phyloP scores from a whole-genome alignment of 768 basidiomycete genomes.

The Auriculariales sp. region DNA sequence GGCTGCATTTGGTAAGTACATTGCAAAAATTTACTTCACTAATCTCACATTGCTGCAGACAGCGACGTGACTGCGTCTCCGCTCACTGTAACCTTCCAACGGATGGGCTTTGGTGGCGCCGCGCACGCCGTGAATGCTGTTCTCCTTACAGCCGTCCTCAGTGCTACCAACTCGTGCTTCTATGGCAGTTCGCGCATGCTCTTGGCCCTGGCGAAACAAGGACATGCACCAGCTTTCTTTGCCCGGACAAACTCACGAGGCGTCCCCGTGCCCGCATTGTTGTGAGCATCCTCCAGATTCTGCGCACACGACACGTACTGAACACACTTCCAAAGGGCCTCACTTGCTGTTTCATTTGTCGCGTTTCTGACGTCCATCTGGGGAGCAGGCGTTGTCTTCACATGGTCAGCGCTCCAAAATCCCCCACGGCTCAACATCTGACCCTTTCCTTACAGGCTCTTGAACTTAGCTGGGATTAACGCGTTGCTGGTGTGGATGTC shows the following conservation, averaged over 20 bases:
- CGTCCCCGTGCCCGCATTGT: conserved; percentile 41
- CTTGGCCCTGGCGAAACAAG: conserved; percentile 43
- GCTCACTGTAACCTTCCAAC: conserved; percentile 46
- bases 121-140: conserved; percentile 53
- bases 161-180: conserved; percentile 51
- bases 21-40: not conserved
- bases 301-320: conserved; percentile 15
- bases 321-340: conserved; percentile 21
- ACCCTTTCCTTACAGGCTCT: conserved; percentile 19
- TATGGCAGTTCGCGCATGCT: conserved; percentile 52
- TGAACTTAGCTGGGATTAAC: conserved; percentile 51
- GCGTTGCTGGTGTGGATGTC: conserved; percentile 55
- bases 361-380: conserved; percentile 46
- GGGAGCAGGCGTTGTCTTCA: conserved; percentile 39
- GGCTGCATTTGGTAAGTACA: conserved; percentile 26
- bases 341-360: conserved; percentile 32
- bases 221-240: conserved; percentile 52
- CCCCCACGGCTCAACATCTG: not conserved
- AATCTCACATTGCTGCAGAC: conserved; percentile 14
- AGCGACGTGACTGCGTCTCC: conserved; percentile 43
- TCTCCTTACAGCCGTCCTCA: conserved; percentile 49
- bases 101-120: conserved; percentile 46
- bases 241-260: conserved; percentile 49
- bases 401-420: conserved; percentile 17
- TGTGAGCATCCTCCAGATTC: conserved; percentile 25